Evolutionary conservation across 257 asterid genomes (phyloP), one percentile per base, ranked within the genome.

Genomic region (Solanum acaule): DNA sequence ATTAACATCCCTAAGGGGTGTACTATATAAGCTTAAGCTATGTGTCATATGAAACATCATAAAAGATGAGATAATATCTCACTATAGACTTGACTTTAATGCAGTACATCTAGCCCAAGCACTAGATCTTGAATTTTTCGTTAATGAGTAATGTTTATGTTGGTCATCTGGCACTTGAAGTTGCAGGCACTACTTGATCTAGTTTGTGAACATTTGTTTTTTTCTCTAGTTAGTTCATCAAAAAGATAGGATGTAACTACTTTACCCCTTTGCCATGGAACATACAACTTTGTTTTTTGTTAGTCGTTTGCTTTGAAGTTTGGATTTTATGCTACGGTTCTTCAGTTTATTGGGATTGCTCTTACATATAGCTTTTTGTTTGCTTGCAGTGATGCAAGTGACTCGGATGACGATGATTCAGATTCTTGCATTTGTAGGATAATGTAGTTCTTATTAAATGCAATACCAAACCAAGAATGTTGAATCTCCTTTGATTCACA

Each of bases 361-460:
- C 86, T 81, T 44, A 81, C 8, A 13, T 3, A 27, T 38, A 37
- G n/a, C 31, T 89, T 76, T 86, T 71, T 84, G 81, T 42, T 73
- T 35, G 89, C 35, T 33, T 93, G 90, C 94, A 94, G 98, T 89
- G 96, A 94, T 75, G 91, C 25, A 87, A 94, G 98, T 46, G 98
- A 94, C 87, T 92, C 96, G 20, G 98, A 94, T 14, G 96, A 93
- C 2, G 98, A 95, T 10, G 97, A 94, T 6, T 93, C 97, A 42
- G 98, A 94, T 89, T 85, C 92, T 88, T 95, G 98, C 94, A 91
- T 93, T 85, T 95, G 98, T 91, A 93, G 89, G 88, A 88, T 95
- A 91, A 95, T 95, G 98, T 95, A 94, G 93, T 82, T 89, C 65
- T 20, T 56, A 56, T 56, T 56, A 56, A 20, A 20, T 56, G 65